These are phyloP conservation scores for Vigna radiata DNA, from an alignment of 306 rosid species.

Conservation along the genomic window DNA sequence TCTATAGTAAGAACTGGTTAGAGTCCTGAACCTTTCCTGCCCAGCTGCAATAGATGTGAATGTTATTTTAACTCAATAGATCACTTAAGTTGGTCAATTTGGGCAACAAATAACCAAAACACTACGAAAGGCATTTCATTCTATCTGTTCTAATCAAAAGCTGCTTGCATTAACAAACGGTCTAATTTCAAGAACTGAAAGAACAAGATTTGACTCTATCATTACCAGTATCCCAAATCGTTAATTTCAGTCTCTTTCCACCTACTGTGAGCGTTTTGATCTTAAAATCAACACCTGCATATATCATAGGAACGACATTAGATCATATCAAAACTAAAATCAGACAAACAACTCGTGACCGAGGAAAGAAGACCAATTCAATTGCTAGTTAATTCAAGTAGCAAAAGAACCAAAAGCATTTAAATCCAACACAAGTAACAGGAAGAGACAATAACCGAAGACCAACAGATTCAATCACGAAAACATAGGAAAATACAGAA, in stretches of 20 bases:
- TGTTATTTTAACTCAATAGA: conserved; percentile 43
- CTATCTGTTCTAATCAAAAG: conserved; percentile 30
- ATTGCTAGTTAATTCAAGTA: conserved; percentile 1
- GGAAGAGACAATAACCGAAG: not conserved
- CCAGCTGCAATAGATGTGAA: conserved; percentile 79
- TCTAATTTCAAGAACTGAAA: conserved; percentile 13
- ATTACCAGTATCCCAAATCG: conserved; percentile 99
- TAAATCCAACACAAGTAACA: not conserved
- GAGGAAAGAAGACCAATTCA: not conserved
- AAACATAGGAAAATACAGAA: conserved; percentile 10
- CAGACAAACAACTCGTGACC: conserved; percentile 20
- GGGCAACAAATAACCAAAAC: conserved; percentile 21
- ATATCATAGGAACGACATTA: conserved; percentile 26
- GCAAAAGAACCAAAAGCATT: conserved; percentile 12
- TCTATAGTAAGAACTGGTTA: conserved; percentile 90
- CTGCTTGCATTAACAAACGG: not conserved
- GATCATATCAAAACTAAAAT: conserved; percentile 27
- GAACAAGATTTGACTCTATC: conserved; percentile 24
- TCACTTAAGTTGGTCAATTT: conserved; percentile 56
- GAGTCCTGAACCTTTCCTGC: conserved; percentile 92
- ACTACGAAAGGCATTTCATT: conserved; percentile 23
- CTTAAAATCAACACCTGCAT: conserved; percentile 95
- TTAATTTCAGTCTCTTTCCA: conserved; percentile 89
- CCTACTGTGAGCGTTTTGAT: conserved; percentile 81
- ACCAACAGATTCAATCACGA: not conserved